These are phyloP conservation scores for Suillus spraguei DNA, from an alignment of 768 basidiomycete species.

Conservation along the genomic window DNA sequence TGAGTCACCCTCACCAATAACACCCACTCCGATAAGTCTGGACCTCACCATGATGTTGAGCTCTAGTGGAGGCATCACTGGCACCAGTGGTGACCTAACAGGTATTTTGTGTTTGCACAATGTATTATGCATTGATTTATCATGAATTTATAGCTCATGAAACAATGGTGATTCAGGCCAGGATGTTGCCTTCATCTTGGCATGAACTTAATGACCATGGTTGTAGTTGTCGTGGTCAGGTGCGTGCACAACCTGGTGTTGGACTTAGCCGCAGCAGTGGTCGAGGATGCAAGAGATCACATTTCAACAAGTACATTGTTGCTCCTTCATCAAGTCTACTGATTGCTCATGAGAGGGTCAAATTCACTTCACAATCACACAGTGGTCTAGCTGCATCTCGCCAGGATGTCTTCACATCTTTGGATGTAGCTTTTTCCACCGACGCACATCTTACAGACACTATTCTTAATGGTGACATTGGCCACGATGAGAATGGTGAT, in stretches of 20 bases:
- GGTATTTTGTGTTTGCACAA: not conserved
- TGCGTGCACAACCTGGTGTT: not conserved
- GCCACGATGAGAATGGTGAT: not conserved
- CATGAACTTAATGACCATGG: not conserved
- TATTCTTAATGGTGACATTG: not conserved
- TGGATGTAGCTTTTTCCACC: not conserved
- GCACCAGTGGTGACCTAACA: not conserved
- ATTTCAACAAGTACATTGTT: not conserved
- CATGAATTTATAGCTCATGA: not conserved
- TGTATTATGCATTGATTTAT: not conserved
- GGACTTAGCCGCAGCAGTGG: too few species aligned
- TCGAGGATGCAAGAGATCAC: not conserved
- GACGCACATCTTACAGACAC: not conserved
- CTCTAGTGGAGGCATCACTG: not conserved
- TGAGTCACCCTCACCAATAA: not conserved
- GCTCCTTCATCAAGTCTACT: not conserved
- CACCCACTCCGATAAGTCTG: too few species aligned
- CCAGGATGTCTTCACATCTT: not conserved
- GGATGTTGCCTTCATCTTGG: not conserved
- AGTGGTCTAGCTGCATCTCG: not conserved
- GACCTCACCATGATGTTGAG: not conserved
- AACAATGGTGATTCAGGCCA: not conserved
- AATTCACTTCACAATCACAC: not conserved
- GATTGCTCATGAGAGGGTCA: not conserved
- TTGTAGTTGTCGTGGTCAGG: not conserved